A percentile compares a stretch with the other conserved stretches of the same genome.
These are phyloP conservation scores for Onygenales sp. DNA, from an alignment of 2,329 filamentous ascomycete genomes.

Conservation along the genomic window DNA sequence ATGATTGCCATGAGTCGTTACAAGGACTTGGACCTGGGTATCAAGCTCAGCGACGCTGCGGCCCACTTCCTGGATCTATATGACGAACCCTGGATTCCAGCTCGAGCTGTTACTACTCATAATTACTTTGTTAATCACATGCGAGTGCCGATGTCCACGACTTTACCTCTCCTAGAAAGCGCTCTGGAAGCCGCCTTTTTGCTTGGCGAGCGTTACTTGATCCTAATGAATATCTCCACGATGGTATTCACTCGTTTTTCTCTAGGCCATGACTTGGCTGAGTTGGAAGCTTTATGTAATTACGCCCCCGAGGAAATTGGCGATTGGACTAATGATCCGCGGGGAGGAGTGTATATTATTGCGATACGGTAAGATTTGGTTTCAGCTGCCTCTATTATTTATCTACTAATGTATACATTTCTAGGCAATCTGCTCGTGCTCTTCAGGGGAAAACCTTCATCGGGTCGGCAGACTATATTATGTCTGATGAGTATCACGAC, in stretches of 20 bases:
- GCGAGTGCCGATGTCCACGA: slow-evolving; percentile 41
- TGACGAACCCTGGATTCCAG: slow-evolving; percentile 45
- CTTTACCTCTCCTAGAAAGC: slow-evolving; percentile 43
- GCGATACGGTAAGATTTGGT: slow-evolving; percentile 31
- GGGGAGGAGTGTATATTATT: slow-evolving; percentile 50
- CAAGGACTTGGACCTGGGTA: slow-evolving; percentile 45
- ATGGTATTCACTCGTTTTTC: slow-evolving; percentile 48
- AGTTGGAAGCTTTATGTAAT: slow-evolving; percentile 49
- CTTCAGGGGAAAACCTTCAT: slow-evolving; percentile 52
- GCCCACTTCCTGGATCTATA: slow-evolving; percentile 44
- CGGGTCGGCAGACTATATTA: slow-evolving; percentile 36
- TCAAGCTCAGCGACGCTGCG: slow-evolving; percentile 45
- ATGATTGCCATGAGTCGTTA: slow-evolving; percentile 49
- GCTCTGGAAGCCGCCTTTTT: slow-evolving; percentile 48
- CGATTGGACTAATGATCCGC: slow-evolving; percentile 47
- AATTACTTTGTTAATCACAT: slow-evolving; percentile 56
- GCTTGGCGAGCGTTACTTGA: slow-evolving; percentile 50
- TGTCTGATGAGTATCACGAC: slow-evolving; percentile 48
- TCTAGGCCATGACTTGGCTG: slow-evolving; percentile 47
- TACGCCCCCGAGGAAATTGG: slow-evolving; percentile 49
- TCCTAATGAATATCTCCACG: slow-evolving; percentile 50
- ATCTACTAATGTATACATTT: not conserved
- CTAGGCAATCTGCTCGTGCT: slow-evolving; percentile 46
- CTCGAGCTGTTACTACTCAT: slow-evolving; percentile 47
- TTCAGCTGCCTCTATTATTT: slow-evolving; percentile 3